These are phyloP conservation scores for Ogataea kodamae DNA, from an alignment of 805 yeast species.

Conservation along the genomic window DNA sequence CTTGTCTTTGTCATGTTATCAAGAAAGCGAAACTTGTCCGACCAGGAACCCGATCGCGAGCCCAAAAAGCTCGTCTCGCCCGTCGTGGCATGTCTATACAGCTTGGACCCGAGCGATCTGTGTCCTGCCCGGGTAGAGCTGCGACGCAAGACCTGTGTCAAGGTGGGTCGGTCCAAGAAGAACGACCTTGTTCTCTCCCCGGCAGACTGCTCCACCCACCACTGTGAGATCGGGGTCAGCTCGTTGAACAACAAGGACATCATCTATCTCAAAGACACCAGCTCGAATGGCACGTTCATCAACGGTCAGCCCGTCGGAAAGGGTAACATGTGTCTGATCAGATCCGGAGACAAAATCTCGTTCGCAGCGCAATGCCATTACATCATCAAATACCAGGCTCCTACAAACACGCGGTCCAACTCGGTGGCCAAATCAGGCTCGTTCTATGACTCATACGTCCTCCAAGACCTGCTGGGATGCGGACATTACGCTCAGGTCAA, in stretches of 20 bases:
- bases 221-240: slow-evolving; percentile 51
- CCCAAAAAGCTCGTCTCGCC: slow-evolving; percentile 3
- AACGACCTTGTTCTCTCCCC: slow-evolving; percentile 49
- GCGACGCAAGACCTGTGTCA: slow-evolving; percentile 14
- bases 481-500: slow-evolving; percentile 84
- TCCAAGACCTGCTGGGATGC: slow-evolving; percentile 62
- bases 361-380: slow-evolving; percentile 41
- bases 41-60: slow-evolving; percentile 5
- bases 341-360: slow-evolving; percentile 60
- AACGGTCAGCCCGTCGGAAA: slow-evolving; percentile 54
- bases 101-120: slow-evolving; percentile 11
- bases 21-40: slow-evolving; percentile 16
- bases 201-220: slow-evolving; percentile 60
- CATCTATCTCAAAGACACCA: slow-evolving; percentile 50
- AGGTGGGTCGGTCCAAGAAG: slow-evolving; percentile 33
- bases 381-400: slow-evolving; percentile 27
- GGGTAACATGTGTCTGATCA: slow-evolving; percentile 45
- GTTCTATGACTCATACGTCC: slow-evolving; percentile 53
- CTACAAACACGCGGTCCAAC: slow-evolving; percentile 1
- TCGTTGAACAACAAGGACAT: slow-evolving; percentile 36
- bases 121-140: slow-evolving; percentile 15
- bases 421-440: slow-evolving; percentile 28
- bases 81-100: slow-evolving; percentile 14
- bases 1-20: slow-evolving; percentile 11
- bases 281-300: slow-evolving; percentile 65